phyloP scores from a whole-genome alignment of 345 rosid species.

The Eucalyptus brandiana region DNA sequence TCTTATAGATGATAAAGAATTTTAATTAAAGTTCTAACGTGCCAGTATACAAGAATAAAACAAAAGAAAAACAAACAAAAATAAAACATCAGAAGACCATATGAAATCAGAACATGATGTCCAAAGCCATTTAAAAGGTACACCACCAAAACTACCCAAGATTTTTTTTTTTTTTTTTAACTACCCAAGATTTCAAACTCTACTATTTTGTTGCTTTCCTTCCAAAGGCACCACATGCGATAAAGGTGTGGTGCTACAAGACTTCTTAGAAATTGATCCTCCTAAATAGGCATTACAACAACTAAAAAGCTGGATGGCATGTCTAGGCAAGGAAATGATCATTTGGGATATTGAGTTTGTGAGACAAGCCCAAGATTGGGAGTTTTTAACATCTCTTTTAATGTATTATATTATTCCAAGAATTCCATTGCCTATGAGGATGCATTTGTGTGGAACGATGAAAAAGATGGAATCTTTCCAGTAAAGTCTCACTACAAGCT shows the following conservation, averaged over 20 bases:
- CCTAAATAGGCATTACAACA: background rate
- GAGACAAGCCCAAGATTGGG: too few species aligned
- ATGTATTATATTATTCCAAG: too few species aligned
- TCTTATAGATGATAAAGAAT: background rate
- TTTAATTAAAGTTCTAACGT: background rate
- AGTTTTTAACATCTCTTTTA: background rate
- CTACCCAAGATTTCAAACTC: background rate
- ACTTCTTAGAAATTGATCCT: background rate
- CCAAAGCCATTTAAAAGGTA: background rate
- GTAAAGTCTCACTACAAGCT: too few species aligned
- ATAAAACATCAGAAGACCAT: background rate
- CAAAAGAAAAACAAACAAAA: background rate
- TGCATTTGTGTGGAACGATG: too few species aligned
- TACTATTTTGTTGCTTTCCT: background rate
- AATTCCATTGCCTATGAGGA: too few species aligned
- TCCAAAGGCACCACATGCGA: background rate
- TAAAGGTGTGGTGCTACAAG: background rate
- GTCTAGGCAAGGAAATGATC: background rate
- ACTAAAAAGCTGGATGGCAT: background rate
- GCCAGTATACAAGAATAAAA: background rate
- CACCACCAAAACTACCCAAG: background rate
- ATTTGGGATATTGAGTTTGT: too few species aligned
- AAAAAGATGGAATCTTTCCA: too few species aligned
- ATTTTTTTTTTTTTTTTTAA: too few species aligned
- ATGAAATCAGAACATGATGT: background rate